These are phyloP conservation scores for Sarcodon sp. DNA, from an alignment of 768 basidiomycete genomes.

Conservation along the genomic window DNA sequence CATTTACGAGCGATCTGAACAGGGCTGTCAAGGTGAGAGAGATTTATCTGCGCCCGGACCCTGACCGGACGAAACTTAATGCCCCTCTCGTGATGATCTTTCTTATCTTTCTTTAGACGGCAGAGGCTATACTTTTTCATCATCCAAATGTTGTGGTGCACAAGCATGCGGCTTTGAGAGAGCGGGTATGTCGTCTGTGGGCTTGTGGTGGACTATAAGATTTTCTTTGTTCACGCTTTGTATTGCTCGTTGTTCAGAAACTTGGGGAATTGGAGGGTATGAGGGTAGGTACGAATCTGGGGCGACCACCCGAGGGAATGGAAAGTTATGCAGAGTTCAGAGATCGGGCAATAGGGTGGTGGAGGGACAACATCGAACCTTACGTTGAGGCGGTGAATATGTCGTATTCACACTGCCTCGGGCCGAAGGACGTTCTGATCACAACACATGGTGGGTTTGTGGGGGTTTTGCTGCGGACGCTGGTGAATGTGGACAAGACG, in stretches of 20 bases:
- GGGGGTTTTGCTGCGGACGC: conserved; percentile 30
- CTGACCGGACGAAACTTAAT: no score
- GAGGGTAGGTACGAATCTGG: conserved; percentile 4
- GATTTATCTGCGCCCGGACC: not conserved
- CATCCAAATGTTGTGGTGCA: conserved; percentile 35
- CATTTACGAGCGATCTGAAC: conserved; percentile 60
- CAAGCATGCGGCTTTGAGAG: conserved; percentile 37
- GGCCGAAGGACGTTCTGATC: conserved; percentile 35
- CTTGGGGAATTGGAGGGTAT: conserved; percentile 53
- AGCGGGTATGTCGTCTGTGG: conserved; percentile 36
- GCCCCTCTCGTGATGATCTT: not conserved
- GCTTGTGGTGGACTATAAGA: not conserved
- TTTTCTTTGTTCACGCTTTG: not conserved
- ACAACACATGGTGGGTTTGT: conserved; percentile 62
- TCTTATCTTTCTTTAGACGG: conserved; percentile 33
- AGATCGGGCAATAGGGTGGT: conserved; percentile 48
- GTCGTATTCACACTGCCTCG: not conserved
- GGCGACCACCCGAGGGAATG: conserved; percentile 9
- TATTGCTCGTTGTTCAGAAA: conserved; percentile 21
- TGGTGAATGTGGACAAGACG: conserved; percentile 12
- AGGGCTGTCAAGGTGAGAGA: conserved; percentile 50
- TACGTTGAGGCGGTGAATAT: conserved; percentile 6
- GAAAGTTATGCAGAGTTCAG: conserved; percentile 29
- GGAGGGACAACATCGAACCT: conserved; percentile 32
- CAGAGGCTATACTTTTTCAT: conserved; percentile 42